These are phyloP conservation scores for Termitomyces sp. DNA, from an alignment of 768 basidiomycete species.

Conservation along the genomic window DNA sequence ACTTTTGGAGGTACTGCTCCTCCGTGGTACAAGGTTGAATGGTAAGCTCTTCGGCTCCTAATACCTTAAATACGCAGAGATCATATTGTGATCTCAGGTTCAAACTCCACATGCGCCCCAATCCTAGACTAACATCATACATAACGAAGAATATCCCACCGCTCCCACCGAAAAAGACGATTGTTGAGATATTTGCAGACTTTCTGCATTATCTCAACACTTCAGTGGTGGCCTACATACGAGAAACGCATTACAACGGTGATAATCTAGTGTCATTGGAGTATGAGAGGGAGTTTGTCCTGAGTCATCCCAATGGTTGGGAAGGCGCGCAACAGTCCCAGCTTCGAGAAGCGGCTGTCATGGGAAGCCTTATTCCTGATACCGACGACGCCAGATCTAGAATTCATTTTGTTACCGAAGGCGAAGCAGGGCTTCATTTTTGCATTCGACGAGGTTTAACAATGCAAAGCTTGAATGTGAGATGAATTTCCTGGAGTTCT, in stretches of 20 bases:
- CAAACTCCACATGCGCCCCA: constrained; percentile 17
- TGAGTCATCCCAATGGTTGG: constrained; percentile 58
- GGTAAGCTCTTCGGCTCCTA: constrained; percentile 21
- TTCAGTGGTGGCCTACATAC: constrained; percentile 36
- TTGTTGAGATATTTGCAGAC: constrained; percentile 39
- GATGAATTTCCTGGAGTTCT: constrained; percentile 2
- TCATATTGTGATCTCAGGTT: constrained; percentile 19
- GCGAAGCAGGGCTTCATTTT: constrained; percentile 50
- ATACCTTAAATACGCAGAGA: background rate
- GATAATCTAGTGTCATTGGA: constrained; percentile 32
- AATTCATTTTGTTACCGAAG: constrained; percentile 47
- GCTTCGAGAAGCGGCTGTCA: constrained; percentile 41
- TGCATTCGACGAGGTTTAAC: constrained; percentile 37
- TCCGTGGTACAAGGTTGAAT: constrained; percentile 43
- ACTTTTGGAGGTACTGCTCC: constrained; percentile 31
- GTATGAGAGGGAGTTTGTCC: constrained; percentile 35
- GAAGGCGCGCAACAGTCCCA: constrained; percentile 45
- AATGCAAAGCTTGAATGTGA: constrained; percentile 21
- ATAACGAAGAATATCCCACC: constrained; percentile 28
- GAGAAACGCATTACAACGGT: constrained; percentile 34
- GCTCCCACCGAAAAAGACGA: constrained; percentile 36
- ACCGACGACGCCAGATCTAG: constrained; percentile 29
- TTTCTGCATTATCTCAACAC: constrained; percentile 38
- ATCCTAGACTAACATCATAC: background rate
- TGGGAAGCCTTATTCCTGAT: constrained; percentile 38